phyloP scores from a whole-genome alignment of 1,284 basidiomycete species.

The Tilletiopsis washingtonensis region DNA sequence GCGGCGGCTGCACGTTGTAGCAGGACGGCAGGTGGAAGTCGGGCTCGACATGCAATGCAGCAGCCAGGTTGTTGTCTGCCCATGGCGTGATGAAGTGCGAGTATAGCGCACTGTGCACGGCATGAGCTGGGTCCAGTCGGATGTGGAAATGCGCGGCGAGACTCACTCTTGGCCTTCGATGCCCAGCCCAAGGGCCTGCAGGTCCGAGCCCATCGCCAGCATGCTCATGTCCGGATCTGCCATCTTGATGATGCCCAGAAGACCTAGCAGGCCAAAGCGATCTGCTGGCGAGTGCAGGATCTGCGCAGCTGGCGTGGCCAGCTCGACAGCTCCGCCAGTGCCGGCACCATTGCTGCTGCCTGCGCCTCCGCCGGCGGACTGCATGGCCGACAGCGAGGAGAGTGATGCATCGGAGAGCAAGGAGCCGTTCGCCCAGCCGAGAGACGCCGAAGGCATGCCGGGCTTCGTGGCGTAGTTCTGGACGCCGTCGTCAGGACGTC shows the following conservation, averaged over 20 bases:
- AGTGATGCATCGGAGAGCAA: too few relatives aligned
- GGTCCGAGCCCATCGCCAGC: slow-evolving; percentile 80
- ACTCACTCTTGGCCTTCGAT: slow-evolving; percentile 73
- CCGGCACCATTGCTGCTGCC: not conserved
- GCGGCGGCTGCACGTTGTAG: slow-evolving; percentile 86
- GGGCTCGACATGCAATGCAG: slow-evolving; percentile 69
- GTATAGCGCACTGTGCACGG: slow-evolving; percentile 58
- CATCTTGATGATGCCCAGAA: slow-evolving; percentile 85
- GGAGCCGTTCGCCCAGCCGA: too few relatives aligned
- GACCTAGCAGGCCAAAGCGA: slow-evolving; percentile 81
- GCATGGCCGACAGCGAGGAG: not conserved
- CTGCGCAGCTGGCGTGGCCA: slow-evolving; percentile 76
- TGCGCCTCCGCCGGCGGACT: not conserved
- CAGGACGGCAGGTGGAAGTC: slow-evolving; percentile 83
- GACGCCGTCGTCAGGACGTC: too few relatives aligned
- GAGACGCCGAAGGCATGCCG: not conserved
- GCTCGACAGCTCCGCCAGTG: not conserved
- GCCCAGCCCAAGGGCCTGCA: slow-evolving; percentile 86
- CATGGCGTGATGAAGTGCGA: slow-evolving; percentile 94
- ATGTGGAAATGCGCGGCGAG: not conserved
- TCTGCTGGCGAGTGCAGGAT: slow-evolving; percentile 88
- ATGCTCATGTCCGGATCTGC: slow-evolving; percentile 78
- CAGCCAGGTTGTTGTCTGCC: slow-evolving; percentile 77
- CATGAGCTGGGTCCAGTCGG: not conserved
- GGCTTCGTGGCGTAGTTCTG: slow-evolving; percentile 3